Conservation (phyloP, 805 yeast genomes). For the Candida pini region DNA sequence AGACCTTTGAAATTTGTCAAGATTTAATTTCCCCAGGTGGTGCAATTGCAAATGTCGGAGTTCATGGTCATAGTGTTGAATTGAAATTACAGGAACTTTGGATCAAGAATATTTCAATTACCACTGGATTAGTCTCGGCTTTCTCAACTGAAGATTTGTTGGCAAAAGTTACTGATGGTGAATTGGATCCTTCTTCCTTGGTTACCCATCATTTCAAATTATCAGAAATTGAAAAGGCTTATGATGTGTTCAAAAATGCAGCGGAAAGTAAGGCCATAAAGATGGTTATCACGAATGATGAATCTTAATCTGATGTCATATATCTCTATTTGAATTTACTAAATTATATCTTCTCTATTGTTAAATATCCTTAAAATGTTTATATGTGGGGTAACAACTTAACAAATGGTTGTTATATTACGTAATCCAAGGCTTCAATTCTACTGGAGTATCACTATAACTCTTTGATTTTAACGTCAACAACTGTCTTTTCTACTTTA, state of each 20-base stretch:
- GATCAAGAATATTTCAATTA: conserved; percentile 38
- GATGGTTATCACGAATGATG: conserved; percentile 22
- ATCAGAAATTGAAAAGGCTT: conserved; percentile 52
- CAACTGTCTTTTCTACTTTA: no score
- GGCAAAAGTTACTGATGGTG: conserved; percentile 29
- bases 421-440: no score
- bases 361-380: no score
- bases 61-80: conserved; percentile 39
- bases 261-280: conserved; percentile 54
- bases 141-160: conserved; percentile 36
- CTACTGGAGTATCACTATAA: no score
- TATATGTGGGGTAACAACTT: no score
- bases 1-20: conserved; percentile 55
- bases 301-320: no score
- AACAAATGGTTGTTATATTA: no score
- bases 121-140: conserved; percentile 48
- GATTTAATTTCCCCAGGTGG: conserved; percentile 54
- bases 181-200: conserved; percentile 44
- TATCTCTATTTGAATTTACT: no score
- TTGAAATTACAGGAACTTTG: conserved; percentile 39
- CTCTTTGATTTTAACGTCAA: no score
- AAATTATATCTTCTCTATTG: no score
- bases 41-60: conserved; percentile 61
- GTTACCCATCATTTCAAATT: conserved; percentile 56
- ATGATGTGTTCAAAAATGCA: conserved; percentile 51